A percentile compares a stretch with the other conserved stretches of the same genome.
Conservation (phyloP, 768 basidiomycete species). For the Calocybe indica region DNA sequence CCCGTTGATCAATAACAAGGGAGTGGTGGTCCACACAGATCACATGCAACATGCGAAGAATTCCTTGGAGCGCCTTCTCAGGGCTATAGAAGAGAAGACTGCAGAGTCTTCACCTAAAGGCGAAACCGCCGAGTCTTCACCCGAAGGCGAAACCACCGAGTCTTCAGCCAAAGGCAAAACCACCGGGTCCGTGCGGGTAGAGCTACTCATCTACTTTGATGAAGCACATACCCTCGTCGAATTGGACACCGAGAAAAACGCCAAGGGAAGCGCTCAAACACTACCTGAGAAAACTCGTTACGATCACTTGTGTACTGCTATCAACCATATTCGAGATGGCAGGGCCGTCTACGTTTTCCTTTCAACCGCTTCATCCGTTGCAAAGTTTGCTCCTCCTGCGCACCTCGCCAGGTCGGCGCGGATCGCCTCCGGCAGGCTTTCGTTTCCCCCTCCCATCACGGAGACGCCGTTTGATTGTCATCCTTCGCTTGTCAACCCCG, state of each 20-base stretch:
- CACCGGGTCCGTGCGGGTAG: too few relatives aligned
- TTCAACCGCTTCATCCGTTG: neutral
- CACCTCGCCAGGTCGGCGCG: neutral
- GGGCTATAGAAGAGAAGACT: too few relatives aligned
- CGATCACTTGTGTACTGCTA: neutral
- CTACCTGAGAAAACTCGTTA: neutral
- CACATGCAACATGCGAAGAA: too few relatives aligned
- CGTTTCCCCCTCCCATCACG: neutral
- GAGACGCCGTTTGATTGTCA: conserved; percentile 1
- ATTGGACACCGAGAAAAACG: neutral
- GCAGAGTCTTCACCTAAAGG: too few relatives aligned
- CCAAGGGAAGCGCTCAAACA: neutral
- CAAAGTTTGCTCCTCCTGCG: neutral
- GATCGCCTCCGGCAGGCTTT: too few relatives aligned
- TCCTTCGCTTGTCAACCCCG: neutral
- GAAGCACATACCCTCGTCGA: neutral
- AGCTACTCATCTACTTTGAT: neutral
- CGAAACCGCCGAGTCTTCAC: too few relatives aligned
- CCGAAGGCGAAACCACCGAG: too few relatives aligned
- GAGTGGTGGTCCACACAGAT: too few relatives aligned
- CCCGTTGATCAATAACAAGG: too few relatives aligned
- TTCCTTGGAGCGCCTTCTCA: too few relatives aligned
- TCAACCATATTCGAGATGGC: neutral
- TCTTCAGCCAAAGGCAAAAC: too few relatives aligned
- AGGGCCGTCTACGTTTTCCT: neutral